Base-by-base conservation (phyloP, 768 basidiomycete genomes). In the Serpula lacrymans region DNA sequence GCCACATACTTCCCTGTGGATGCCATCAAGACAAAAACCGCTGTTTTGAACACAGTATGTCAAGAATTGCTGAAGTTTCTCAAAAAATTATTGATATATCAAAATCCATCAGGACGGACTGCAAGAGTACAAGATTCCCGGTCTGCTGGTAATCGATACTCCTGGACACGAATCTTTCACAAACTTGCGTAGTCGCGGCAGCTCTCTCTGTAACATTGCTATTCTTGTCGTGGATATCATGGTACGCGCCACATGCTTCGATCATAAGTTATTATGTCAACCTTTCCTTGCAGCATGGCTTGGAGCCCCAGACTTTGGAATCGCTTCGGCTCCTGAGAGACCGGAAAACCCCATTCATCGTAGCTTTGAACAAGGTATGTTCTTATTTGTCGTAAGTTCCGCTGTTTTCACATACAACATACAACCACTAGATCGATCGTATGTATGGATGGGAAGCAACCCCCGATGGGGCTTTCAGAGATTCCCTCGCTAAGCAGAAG, bases 91-190 rank as follows among this genome's bases (percentile, higher is more conserved):
- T 24, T 48, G 18, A 35, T 47, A 11, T 26, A 30, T 46, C 18
- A 42, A 17, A 12, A 17, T 32, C 14, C 35, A 26, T 24, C 34
- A 89, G 87, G 84, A 89, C 51, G 82, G 81, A 45, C 62, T 63
- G 29, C 84, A 88, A 66, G 90, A 98, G 52, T 97, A 94, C 75
- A 96, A 97, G 66, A 84, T 97, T 46, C 96, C 96, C 25, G 96
- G 96, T 62, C 76, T 99, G 12, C 75, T 99, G 41, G 62, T 99
- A 52, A 98, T 99, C 52, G 96, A 99, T 60, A 99, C 96, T 2
- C 96, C 96, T 41, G 96, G 96, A 41, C 96, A 99, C 80, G 96
- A 98, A 67, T 95, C 93, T 5, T 99, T 99, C 77, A 92, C 92
- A 6, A 98, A 98, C 63, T 64, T 98, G 59, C 89, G 96, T 34